Evolutionary conservation across 2,329 filamentous ascomycete species (phyloP).

Genomic region (Pseudogymnoascus sp.): DNA sequence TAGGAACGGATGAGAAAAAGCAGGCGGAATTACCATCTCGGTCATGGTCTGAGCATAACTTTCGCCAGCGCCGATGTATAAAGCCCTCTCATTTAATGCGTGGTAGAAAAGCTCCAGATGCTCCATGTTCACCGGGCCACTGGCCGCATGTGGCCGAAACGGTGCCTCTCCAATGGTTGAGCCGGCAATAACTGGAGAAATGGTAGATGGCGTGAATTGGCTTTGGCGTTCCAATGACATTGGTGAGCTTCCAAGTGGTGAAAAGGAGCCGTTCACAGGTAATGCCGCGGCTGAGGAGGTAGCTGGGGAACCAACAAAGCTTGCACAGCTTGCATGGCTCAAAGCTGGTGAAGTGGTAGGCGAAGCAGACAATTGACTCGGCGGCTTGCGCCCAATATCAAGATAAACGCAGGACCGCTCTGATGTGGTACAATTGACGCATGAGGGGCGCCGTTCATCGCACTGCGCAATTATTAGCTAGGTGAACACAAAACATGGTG

Average conservation of each 20-base stretch:
- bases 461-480: constrained; percentile 20
- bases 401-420: constrained; percentile 16
- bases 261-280: not conserved
- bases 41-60: not conserved
- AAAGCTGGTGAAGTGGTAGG: not conserved
- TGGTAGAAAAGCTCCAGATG: constrained; percentile 37
- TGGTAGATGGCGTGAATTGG: not conserved
- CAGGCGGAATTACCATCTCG: constrained; percentile 16
- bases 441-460: constrained; percentile 28
- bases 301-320: not conserved
- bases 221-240: not conserved
- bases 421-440: constrained; percentile 25
- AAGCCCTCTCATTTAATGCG: constrained; percentile 16
- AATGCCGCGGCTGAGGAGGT: not conserved
- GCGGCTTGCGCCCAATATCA: not conserved
- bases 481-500: not conserved
- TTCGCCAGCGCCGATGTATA: not conserved
- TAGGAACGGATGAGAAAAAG: constrained; percentile 26
- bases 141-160: not conserved
- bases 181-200: not conserved
- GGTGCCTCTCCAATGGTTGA: not conserved
- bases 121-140: constrained; percentile 22
- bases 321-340: not conserved
- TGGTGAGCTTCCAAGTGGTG: not conserved
- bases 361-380: not conserved